Base-by-base conservation (phyloP, 83 land plant species). In the Diphasiastrum complanatum region DNA sequence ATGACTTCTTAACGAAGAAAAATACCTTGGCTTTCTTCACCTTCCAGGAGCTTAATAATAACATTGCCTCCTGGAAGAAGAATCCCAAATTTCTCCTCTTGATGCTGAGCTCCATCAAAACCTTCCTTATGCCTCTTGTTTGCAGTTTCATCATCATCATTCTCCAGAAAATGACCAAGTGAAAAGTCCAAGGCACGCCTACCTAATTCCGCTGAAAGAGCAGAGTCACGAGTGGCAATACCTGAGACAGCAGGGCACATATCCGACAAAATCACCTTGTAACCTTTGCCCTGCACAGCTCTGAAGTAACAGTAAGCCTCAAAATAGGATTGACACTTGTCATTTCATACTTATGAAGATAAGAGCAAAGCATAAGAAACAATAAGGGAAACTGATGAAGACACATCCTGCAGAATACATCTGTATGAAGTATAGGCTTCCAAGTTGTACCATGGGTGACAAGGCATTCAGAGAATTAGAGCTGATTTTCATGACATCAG, bases 241-340 rank as follows among this genome's bases (percentile, higher is more conserved):
- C 97, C 97, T 20, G 97, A 85, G 24, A 91, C 85, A 11, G 69
- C 23, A 29, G 95, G 97, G 61, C 97, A 91, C 97, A 91, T 88
- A 50, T 91, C 97, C 26, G 97, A 91, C 28, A 91, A 68, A 61
- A 91, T 71, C 10, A 91, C 89, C 18, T 87, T 83, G 51, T 82
- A 87, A 12, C 95, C 91, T 43, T 63, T 80, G 22, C 75, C 76
- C 95, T 83, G 82, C 69, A 67, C n/a, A n/a, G n/a, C n/a, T n/a
- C n/a, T n/a, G n/a, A n/a, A n/a, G 43, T 16, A 40, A 40, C 8
- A 40, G 8, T 8, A 40, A 8, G 43, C 51, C 23, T 18, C 6
- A 18, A 48, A 48, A 6, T 4, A 6, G 23, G 23, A 18, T 48
- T 18, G 16, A 40, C 16, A 40, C 16, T 8, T 40, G 43, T 40